Percentiles rank a stretch among this genome's conserved stretches.
These are phyloP conservation scores for Penicillium brasilianum DNA, from an alignment of 2,329 filamentous ascomycete genomes.

Conservation along the genomic window DNA sequence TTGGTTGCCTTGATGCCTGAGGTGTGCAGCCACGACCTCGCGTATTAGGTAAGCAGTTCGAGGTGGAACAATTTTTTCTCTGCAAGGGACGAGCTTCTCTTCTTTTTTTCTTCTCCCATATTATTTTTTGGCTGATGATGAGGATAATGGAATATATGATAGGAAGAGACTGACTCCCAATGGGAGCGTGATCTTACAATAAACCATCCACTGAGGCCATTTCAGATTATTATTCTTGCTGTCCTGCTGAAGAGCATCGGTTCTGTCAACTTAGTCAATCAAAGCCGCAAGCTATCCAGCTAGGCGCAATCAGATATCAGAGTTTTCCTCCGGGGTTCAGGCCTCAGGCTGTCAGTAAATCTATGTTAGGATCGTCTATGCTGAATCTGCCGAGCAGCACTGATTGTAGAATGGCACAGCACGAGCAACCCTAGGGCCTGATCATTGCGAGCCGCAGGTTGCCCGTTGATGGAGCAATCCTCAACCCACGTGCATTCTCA, in stretches of 20 bases:
- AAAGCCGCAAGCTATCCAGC: not conserved
- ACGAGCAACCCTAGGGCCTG: not conserved
- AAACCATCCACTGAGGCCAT: conserved; percentile 50
- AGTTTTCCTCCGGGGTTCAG: not conserved
- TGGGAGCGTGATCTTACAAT: conserved; percentile 48
- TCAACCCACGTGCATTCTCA: not conserved
- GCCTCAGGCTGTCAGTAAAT: not conserved
- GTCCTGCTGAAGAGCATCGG: not conserved
- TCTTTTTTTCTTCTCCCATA: conserved; percentile 29
- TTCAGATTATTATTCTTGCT: conserved; percentile 18
- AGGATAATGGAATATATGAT: conserved; percentile 51
- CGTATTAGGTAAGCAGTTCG: conserved; percentile 17
- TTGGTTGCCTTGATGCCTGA: not conserved
- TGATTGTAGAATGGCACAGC: not conserved
- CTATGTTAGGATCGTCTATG: not conserved
- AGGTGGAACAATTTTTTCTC: conserved; percentile 17
- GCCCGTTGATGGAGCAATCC: not conserved
- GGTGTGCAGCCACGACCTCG: conserved; percentile 1
- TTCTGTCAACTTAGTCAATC: not conserved
- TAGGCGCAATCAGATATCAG: not conserved
- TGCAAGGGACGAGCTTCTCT: conserved; percentile 6
- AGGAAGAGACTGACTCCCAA: conserved; percentile 55
- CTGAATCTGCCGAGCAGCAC: not conserved
- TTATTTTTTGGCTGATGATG: conserved; percentile 49
- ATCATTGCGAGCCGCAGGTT: not conserved